Evolutionary conservation across 805 yeast species (phyloP).

Genomic region (Yamadazyma phyllophila): DNA sequence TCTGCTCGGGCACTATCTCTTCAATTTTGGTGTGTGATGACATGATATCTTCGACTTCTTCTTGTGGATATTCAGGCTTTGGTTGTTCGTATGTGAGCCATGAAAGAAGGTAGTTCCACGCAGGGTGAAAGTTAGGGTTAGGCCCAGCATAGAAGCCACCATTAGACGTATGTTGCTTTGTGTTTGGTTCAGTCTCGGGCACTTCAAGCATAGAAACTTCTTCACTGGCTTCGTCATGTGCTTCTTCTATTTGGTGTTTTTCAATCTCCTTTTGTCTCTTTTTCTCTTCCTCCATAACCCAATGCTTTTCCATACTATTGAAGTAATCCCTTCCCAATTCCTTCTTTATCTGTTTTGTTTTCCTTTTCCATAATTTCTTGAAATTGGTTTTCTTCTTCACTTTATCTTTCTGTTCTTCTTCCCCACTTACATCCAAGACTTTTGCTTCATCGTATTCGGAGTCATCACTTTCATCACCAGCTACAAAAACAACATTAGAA

Average conservation of each 20-base stretch:
- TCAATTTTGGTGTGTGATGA: neutral
- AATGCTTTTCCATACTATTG: slow-evolving; percentile 19
- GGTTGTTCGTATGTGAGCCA: slow-evolving; percentile 33
- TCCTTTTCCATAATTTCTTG: slow-evolving; percentile 17
- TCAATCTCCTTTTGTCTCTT: slow-evolving; percentile 10
- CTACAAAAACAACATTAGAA: slow-evolving; percentile 20
- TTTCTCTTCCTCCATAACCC: slow-evolving; percentile 15
- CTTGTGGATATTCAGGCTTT: neutral
- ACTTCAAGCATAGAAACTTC: neutral
- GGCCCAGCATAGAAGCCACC: slow-evolving; percentile 14
- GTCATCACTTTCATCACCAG: slow-evolving; percentile 19
- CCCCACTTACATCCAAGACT: slow-evolving; percentile 6
- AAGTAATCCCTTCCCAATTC: slow-evolving; percentile 23
- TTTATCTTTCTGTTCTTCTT: slow-evolving; percentile 13
- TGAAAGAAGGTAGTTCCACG: slow-evolving; percentile 37
- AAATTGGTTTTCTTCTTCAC: slow-evolving; percentile 16
- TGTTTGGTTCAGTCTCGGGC: slow-evolving; percentile 1
- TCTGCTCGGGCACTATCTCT: slow-evolving; percentile 2
- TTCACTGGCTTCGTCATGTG: neutral
- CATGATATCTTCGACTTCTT: neutral
- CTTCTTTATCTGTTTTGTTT: slow-evolving; percentile 22
- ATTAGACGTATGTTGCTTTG: neutral
- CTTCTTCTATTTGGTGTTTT: slow-evolving; percentile 2
- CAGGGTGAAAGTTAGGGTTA: slow-evolving; percentile 30
- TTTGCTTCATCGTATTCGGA: slow-evolving; percentile 12